Base-by-base conservation (phyloP, 495 filamentous ascomycete genomes). In the Penicillium malachiteum region DNA sequence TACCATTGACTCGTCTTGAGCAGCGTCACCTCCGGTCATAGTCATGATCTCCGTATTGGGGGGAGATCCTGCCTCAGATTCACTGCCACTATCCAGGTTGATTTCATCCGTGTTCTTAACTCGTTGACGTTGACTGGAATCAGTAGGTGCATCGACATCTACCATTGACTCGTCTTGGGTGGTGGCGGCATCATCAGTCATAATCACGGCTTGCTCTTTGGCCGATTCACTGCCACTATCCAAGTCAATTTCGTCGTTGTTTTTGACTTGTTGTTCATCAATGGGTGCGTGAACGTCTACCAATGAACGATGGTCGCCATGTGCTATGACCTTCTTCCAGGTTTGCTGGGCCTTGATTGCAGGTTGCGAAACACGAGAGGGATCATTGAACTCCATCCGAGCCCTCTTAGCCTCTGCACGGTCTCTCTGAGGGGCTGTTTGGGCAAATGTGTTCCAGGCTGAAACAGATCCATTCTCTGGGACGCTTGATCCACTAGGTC, bases 71-170 rank as follows among this genome's bases (percentile, higher is more conserved):
- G 57, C 44, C 17, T 68, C 64, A 11, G 76, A 71, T 13, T 75
- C 77, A 16, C 81, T 78, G 47, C 86, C 79, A n/a, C 81, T 57
- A 47, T 79, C 80, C 12, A 85, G 68, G 42, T 80, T 73, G 16
- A 81, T 83, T 52, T 84, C 77, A 34, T 81, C 79, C 5, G 63
- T 47, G 48, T 83, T 83, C 14, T 49, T 32, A 8, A 49, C 34
- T 10, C 17, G 32, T 37, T 35, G n/a, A n/a, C n/a, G n/a, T n/a
- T n/a, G 33, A 11, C 33, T 11, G n/a, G n/a, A n/a, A n/a, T 34
- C 33, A 34, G 5, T 11, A 6, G 34, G 5, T 10, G 12, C 7
- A 5, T 10, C 1, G 8, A 9, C 34, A 9, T 37, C 34, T 13
- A 37, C 12, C 12, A 37, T 37, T 2, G 34, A 5, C 17, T 32